phyloP scores from a whole-genome alignment of 179 eudicot genomes.

The Corrigiola litoralis region DNA sequence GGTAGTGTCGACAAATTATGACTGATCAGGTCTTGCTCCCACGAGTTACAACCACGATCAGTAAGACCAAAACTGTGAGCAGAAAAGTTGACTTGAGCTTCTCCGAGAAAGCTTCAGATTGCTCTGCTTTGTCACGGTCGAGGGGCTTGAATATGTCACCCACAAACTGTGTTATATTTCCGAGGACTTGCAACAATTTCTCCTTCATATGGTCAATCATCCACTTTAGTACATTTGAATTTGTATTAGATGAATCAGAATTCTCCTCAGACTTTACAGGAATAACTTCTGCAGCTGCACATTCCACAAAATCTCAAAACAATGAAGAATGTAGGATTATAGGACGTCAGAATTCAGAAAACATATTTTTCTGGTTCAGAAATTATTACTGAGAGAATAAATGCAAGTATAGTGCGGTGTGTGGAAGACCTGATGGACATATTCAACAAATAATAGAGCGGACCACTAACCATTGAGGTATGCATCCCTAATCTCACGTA shows the following conservation, averaged over 20 bases:
- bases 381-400: too few species aligned
- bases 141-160: conserved; percentile 33
- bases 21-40: conserved; percentile 43
- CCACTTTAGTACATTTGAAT: conserved; percentile 33
- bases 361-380: not conserved
- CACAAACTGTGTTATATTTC: conserved; percentile 29
- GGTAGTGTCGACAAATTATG: conserved; percentile 50
- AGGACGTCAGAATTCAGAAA: not conserved
- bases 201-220: conserved; percentile 36
- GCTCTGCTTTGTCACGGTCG: conserved; percentile 20
- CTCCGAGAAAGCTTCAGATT: conserved; percentile 30
- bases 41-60: conserved; percentile 59
- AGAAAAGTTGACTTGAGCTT: conserved; percentile 45
- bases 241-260: conserved; percentile 16
- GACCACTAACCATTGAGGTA: conserved; percentile 46
- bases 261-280: conserved; percentile 16
- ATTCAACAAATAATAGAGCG: not conserved
- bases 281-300: conserved; percentile 28
- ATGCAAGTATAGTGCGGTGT: not conserved
- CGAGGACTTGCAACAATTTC: conserved; percentile 44
- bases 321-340: not conserved
- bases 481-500: conserved; percentile 67
- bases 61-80: conserved; percentile 47
- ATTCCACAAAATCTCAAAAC: not conserved
- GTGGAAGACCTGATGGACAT: not conserved